Evolutionary conservation across 805 yeast species (phyloP).

Genomic region (Blastobotrys peoriensis): DNA sequence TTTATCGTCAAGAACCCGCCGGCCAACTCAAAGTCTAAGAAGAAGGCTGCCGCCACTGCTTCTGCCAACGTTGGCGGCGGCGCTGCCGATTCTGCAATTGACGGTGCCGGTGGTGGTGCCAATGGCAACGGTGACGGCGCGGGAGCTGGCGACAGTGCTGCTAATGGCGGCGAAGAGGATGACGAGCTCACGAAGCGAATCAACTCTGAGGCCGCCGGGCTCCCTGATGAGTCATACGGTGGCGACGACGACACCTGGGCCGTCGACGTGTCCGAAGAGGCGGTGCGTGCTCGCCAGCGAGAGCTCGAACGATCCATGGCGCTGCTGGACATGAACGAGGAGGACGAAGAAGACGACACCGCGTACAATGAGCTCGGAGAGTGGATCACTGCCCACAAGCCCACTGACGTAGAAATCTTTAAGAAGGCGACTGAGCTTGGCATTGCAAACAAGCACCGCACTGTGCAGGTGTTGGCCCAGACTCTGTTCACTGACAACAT

Average conservation of each 20-base stretch:
- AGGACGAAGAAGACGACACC: constrained; percentile 37
- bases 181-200: constrained; percentile 72
- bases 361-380: constrained; percentile 77
- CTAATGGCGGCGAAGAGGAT: constrained; percentile 51
- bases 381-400: constrained; percentile 69
- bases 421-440: constrained; percentile 80
- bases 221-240: constrained; percentile 36
- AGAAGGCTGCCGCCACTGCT: constrained; percentile 80
- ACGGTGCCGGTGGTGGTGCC: constrained; percentile 15
- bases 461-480: constrained; percentile 90
- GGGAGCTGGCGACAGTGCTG: constrained; percentile 28
- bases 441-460: constrained; percentile 62
- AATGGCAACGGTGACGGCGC: constrained; percentile 24
- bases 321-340: constrained; percentile 35
- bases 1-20: constrained; percentile 87
- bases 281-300: constrained; percentile 84
- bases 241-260: constrained; percentile 95
- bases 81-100: constrained; percentile 62
- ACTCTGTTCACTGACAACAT: constrained; percentile 69
- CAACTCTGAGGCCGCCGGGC: constrained; percentile 76
- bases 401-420: constrained; percentile 83
- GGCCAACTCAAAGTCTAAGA: constrained; percentile 38
- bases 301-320: constrained; percentile 59
- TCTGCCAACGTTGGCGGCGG: constrained; percentile 87
- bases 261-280: constrained; percentile 94